phyloP scores from a whole-genome alignment of 805 yeast genomes.

The Metschnikowia orientalis region DNA sequence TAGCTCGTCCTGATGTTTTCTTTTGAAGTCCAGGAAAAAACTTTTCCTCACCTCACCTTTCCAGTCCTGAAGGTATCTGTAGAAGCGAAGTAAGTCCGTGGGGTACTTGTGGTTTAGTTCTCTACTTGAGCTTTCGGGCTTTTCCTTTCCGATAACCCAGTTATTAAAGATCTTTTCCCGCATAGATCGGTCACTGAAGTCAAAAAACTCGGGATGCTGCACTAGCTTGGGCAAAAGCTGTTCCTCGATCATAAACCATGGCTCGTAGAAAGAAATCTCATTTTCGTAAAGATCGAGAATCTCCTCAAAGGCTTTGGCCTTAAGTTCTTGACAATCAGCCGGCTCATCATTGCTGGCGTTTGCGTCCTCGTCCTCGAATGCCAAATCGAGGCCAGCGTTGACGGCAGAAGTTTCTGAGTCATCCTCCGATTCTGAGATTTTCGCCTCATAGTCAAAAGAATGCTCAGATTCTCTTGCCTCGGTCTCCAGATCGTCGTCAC shows the following conservation, averaged over 20 bases:
- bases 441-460: constrained; percentile 1
- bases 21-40: constrained; percentile 27
- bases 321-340: constrained; percentile 8
- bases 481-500: constrained; percentile 20
- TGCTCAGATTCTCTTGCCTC: constrained; percentile 5
- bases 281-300: constrained; percentile 24
- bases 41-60: constrained; percentile 27
- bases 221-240: constrained; percentile 27
- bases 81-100: constrained; percentile 20
- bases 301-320: constrained; percentile 16
- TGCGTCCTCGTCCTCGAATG: constrained; percentile 8
- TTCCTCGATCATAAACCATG: constrained; percentile 38
- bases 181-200: constrained; percentile 16
- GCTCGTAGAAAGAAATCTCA: constrained; percentile 30
- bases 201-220: constrained; percentile 26
- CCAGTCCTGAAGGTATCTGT: constrained; percentile 24
- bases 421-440: constrained; percentile 5
- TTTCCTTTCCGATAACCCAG: constrained; percentile 8
- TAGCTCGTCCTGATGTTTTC: constrained; percentile 13
- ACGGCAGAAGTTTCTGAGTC: constrained; percentile 6
- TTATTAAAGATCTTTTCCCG: constrained; percentile 15
- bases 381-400: constrained; percentile 16
- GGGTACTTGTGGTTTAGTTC: constrained; percentile 15
- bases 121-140: background rate
- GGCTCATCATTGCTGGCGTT: background rate